These are phyloP conservation scores for Thymus quinquecostatus DNA, from an alignment of 257 asterid genomes.

Conservation along the genomic window DNA sequence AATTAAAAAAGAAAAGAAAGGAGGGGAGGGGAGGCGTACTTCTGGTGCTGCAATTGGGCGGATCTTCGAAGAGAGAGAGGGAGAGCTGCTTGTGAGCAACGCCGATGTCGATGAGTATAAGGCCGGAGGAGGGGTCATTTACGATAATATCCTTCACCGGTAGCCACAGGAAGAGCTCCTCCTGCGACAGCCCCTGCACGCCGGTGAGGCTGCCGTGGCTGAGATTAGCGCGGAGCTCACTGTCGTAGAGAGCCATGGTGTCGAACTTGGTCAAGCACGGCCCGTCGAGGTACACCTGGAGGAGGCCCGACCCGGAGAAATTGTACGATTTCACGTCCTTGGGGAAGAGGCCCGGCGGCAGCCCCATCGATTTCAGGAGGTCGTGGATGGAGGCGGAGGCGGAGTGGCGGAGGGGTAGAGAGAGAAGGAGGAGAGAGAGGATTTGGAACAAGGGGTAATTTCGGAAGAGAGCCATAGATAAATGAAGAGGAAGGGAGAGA, in stretches of 20 bases:
- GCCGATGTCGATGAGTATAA: conserved; percentile 82
- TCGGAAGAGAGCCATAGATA: conserved; percentile 41
- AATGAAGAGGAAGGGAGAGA: conserved; percentile 3
- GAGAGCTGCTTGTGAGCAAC: conserved; percentile 89
- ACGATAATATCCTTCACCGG: conserved; percentile 86
- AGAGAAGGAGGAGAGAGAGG: conserved; percentile 21
- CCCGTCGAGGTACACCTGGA: conserved; percentile 71
- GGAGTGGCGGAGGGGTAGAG: conserved; percentile 29
- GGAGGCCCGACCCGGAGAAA: conserved; percentile 64
- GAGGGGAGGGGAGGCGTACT: conserved; percentile 28
- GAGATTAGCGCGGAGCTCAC: conserved; percentile 72
- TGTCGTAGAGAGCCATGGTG: conserved; percentile 84
- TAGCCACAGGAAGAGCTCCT: conserved; percentile 89
- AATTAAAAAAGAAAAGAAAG: background rate
- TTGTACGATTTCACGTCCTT: conserved; percentile 68
- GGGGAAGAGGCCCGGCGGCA: conserved; percentile 86
- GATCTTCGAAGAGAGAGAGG: conserved; percentile 86
- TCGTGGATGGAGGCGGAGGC: conserved; percentile 66
- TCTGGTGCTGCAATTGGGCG: conserved; percentile 64
- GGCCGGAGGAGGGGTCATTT: conserved; percentile 75
- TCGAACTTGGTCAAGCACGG: conserved; percentile 90
- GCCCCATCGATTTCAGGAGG: conserved; percentile 71
- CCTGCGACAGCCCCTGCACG: conserved; percentile 84
- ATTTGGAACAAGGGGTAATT: conserved; percentile 8
- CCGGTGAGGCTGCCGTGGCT: conserved; percentile 79